phyloP scores from a whole-genome alignment of 2,329 filamentous ascomycete genomes.

The Nigrograna mackinnonii region DNA sequence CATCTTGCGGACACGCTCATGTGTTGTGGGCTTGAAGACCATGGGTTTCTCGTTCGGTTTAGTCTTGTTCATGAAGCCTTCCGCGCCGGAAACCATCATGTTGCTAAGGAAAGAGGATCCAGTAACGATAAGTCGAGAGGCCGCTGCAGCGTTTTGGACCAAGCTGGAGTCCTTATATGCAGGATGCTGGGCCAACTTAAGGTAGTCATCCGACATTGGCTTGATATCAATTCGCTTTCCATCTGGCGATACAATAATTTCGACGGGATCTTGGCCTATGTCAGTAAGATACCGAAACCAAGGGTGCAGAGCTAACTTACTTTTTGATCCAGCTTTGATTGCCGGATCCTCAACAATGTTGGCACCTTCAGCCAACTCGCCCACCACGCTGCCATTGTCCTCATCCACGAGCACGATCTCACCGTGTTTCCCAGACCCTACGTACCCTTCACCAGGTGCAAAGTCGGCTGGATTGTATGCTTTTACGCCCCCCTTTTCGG shows the following conservation, averaged over 20 bases:
- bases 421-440: slow-evolving; percentile 56
- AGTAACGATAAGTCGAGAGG: slow-evolving; percentile 90
- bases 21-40: slow-evolving; percentile 84
- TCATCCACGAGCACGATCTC: slow-evolving; percentile 94
- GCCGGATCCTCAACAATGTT: slow-evolving; percentile 76
- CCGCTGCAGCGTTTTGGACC: slow-evolving; percentile 83
- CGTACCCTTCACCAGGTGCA: slow-evolving; percentile 78
- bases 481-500: slow-evolving; percentile 37
- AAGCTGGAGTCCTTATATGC: slow-evolving; percentile 88
- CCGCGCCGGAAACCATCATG: slow-evolving; percentile 75
- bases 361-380: slow-evolving; percentile 83
- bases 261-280: slow-evolving; percentile 68
- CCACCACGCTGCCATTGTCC: slow-evolving; percentile 93
- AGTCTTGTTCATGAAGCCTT: slow-evolving; percentile 78
- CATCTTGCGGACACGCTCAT: slow-evolving; percentile 83
- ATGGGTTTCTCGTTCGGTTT: slow-evolving; percentile 79
- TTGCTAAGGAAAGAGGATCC: slow-evolving; percentile 80
- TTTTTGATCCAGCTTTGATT: slow-evolving; percentile 87
- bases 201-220: slow-evolving; percentile 70
- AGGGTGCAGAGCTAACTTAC: slow-evolving; percentile 53
- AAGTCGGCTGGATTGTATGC: slow-evolving; percentile 82
- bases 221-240: slow-evolving; percentile 71
- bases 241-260: slow-evolving; percentile 73
- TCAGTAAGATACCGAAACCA: slow-evolving; percentile 20
- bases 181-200: slow-evolving; percentile 79